Evolutionary conservation across 2,329 filamentous ascomycete genomes (phyloP).

Genomic region (Fusarium sp.): DNA sequence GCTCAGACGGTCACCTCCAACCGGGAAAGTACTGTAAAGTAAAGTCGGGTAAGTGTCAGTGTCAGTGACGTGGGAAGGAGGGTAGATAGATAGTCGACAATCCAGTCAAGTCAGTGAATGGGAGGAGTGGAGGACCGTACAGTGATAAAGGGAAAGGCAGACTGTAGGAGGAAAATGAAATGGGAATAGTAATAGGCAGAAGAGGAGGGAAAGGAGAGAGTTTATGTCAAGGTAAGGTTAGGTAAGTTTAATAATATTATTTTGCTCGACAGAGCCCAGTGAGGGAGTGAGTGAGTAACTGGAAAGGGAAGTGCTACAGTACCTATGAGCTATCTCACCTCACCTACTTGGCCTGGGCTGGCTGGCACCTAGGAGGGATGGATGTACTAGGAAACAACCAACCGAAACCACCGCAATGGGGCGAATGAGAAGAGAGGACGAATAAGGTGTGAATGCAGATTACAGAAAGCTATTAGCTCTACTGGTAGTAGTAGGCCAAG

Average conservation of each 20-base stretch:
- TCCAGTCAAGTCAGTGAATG: neutral
- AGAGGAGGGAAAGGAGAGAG: conserved; percentile 22
- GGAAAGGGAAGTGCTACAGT: conserved; percentile 26
- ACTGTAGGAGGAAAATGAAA: conserved; percentile 11
- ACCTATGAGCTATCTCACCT: conserved; percentile 14
- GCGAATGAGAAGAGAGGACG: conserved; percentile 28
- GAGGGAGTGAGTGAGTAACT: neutral
- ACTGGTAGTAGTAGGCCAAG: neutral
- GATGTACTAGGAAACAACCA: conserved; percentile 33
- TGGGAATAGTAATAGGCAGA: conserved; percentile 15
- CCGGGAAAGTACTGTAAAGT: neutral
- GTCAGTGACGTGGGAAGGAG: conserved; percentile 15
- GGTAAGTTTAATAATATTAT: conserved; percentile 23
- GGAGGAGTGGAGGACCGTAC: neutral
- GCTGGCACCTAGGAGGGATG: conserved; percentile 7
- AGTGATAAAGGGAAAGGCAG: conserved; percentile 2
- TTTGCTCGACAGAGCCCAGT: neutral
- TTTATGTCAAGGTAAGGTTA: conserved; percentile 28
- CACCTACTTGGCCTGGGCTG: neutral
- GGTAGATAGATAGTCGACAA: neutral
- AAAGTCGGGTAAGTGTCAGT: neutral
- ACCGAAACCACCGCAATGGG: conserved; percentile 28
- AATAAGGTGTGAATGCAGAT: conserved; percentile 32
- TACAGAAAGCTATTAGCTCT: conserved; percentile 20
- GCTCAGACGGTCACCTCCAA: conserved; percentile 13